Conservation (phyloP, 2,329 filamentous ascomycete genomes). For the Alternaria brassicae region DNA sequence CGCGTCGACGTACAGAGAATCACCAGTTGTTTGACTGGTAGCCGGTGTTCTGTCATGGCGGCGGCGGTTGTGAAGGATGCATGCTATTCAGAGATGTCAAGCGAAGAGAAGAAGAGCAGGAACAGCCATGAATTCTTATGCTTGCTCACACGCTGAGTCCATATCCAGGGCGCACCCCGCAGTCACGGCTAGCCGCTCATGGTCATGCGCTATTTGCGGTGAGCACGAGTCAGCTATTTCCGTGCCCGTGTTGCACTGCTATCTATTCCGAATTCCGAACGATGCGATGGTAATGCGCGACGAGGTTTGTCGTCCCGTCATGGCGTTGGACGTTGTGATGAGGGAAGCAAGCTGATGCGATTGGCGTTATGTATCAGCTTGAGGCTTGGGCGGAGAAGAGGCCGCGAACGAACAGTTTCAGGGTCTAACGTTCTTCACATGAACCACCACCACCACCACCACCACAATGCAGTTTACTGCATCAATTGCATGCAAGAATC, state of each 20-base stretch:
- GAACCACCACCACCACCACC: neutral
- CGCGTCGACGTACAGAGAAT: constrained; percentile 45
- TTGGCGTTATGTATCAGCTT: neutral
- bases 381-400: constrained; percentile 5
- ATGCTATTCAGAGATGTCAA: constrained; percentile 11
- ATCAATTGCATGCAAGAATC: neutral
- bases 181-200: constrained; percentile 22
- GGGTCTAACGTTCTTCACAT: neutral
- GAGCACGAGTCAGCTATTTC: constrained; percentile 8
- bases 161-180: constrained; percentile 20
- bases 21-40: constrained; percentile 51
- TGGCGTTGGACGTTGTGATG: neutral
- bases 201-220: constrained; percentile 16
- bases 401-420: neutral
- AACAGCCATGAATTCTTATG: constrained; percentile 7
- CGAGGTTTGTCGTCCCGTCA: neutral
- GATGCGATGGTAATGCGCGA: neutral
- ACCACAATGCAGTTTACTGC: neutral
- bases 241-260: neutral
- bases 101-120: neutral
- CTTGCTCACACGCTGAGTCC: constrained; percentile 16
- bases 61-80: constrained; percentile 12
- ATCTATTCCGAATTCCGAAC: constrained; percentile 10
- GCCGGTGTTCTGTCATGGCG: constrained; percentile 48
- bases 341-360: neutral